Base-by-base conservation (phyloP, 2,329 filamentous ascomycete species). In the Esteya vermicola region DNA sequence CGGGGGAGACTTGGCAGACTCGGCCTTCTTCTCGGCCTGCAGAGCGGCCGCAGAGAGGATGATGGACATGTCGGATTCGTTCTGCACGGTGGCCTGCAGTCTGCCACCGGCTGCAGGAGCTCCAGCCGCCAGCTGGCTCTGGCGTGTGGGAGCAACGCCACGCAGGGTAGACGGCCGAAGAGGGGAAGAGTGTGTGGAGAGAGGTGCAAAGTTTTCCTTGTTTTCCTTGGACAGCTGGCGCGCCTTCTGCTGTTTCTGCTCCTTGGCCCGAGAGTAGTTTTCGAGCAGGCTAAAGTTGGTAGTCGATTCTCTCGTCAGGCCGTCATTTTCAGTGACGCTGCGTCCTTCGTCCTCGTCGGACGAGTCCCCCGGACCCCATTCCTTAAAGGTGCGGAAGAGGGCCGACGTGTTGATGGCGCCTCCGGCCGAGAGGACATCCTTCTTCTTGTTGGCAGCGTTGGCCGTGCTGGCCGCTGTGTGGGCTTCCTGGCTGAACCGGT, bases 351-450 rank as follows among this genome's bases (percentile, higher is more conserved):
- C 21, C 12, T 34, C n/a, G 27, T 32, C 33, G 1, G 27, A 38
- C 23, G 20, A 35, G 36, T 46, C 43, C 3, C 39, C 46, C 9
- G 47, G 46, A 33, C 39, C 33, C 48, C 48, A 50, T 39, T 50
- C 48, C 22, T 43, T 45, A 19, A 50, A 50, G 4, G 47, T 45
- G 28, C 48, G 48, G 37, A 47, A 45, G 13, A 50, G 42, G 1
- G 47, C 47, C 13, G 47, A 49, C 22, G 47, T 49, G 42, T 49
- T 49, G 35, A 47, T 43, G 4, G 44, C 40, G 26, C 47, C 43
- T 30, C 37, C 43, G n/a, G n/a, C n/a, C n/a, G n/a, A n/a, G 2
- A 49, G 33, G 13, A 45, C 40, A 36, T 48, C 40, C 4, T 38
- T 36, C 23, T 40, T 35, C 12, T 14, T 26, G 14, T 31, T 21